Conservation (phyloP, 1,139 yeast species). For the Debaryomyces udenii region DNA sequence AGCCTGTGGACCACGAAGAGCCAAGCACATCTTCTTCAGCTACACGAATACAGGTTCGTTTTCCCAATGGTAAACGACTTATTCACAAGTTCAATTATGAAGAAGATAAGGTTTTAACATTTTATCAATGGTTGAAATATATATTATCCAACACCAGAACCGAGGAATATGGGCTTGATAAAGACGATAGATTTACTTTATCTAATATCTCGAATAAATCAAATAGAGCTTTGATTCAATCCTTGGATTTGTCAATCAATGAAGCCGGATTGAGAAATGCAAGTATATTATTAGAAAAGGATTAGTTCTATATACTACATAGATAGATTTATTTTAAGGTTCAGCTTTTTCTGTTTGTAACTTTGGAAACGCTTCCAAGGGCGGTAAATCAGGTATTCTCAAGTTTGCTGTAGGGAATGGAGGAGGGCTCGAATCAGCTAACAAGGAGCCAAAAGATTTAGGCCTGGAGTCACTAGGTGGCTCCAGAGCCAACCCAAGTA, state of each 20-base stretch:
- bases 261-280: conserved; percentile 84
- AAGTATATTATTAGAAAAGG: conserved; percentile 69
- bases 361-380: conserved; percentile 28
- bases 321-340: conserved; percentile 5
- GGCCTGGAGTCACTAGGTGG: not conserved
- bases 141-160: conserved; percentile 55
- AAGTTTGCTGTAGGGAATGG: not conserved
- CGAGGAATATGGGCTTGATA: conserved; percentile 48
- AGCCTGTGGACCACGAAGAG: conserved; percentile 57
- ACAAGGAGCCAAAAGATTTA: conserved; percentile 4
- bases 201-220: conserved; percentile 71
- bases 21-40: conserved; percentile 53
- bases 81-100: conserved; percentile 68
- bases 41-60: conserved; percentile 83
- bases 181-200: conserved; percentile 43
- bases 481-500: conserved; percentile 7
- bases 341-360: conserved; percentile 8
- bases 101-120: conserved; percentile 50
- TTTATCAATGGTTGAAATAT: conserved; percentile 53
- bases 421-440: conserved; percentile 8
- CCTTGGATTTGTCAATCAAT: conserved; percentile 61
- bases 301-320: conserved; percentile 15
- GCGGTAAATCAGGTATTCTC: conserved; percentile 27
- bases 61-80: conserved; percentile 82
- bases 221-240: conserved; percentile 58